These are phyloP conservation scores for Boletus insuetus DNA, from an alignment of 768 basidiomycete species.

Conservation along the genomic window DNA sequence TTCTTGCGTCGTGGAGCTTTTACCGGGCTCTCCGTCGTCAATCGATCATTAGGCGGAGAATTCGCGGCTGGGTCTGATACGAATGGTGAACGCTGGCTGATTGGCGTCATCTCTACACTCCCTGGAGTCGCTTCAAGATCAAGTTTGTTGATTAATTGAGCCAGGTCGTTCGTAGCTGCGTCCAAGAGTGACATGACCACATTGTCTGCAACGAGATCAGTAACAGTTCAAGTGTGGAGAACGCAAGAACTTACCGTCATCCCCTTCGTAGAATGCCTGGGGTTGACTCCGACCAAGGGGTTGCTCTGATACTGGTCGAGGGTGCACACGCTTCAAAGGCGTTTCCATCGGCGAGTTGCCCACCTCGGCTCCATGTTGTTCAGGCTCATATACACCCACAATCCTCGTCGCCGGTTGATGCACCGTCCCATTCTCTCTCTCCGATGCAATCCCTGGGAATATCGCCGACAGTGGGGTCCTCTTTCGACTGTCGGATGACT, in stretches of 20 bases:
- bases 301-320: conserved; percentile 66
- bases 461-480: conserved; percentile 56
- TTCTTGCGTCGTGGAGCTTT: conserved; percentile 35
- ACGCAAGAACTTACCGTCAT: conserved; percentile 36
- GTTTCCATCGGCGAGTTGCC: conserved; percentile 22
- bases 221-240: not conserved
- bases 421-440: conserved; percentile 10
- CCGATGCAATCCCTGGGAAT: conserved; percentile 46
- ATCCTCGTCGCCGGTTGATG: conserved; percentile 29
- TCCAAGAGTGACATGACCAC: conserved; percentile 70
- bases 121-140: conserved; percentile 77
- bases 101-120: conserved; percentile 47
- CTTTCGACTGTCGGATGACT: conserved; percentile 49
- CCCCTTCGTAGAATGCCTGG: conserved; percentile 46
- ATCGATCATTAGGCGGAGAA: conserved; percentile 33
- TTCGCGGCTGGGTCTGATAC: conserved; percentile 16
- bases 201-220: conserved; percentile 24
- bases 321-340: conserved; percentile 41
- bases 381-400: conserved; percentile 43
- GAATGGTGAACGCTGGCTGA: conserved; percentile 27
- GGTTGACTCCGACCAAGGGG: conserved; percentile 49
- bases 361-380: not conserved
- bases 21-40: conserved; percentile 36
- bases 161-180: conserved; percentile 78
- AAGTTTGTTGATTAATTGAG: conserved; percentile 74